Evolutionary conservation across 75 land plant species (phyloP), one percentile per base, ranked within the genome.

Genomic region (Pseudotsuga menziesii): DNA sequence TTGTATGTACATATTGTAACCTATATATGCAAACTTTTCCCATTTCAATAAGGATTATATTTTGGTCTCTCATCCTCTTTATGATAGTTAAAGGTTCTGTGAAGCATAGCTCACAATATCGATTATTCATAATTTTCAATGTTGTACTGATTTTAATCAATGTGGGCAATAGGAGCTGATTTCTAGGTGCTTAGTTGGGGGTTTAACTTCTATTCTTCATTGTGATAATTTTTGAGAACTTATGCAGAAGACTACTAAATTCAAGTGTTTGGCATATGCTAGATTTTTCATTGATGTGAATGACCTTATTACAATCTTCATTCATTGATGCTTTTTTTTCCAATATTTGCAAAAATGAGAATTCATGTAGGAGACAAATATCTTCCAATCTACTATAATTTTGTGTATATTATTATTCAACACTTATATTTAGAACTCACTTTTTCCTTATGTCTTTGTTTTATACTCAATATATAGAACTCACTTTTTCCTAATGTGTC

Each of bases 151-250:
- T 56, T 17, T 48, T 48, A 73, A 23, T 8, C 57, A 56, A 73
- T 12, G 22, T 56, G 26, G 17, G 11, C 11, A 4, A 16, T 56
- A 95, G 98, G 97, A 89, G 67, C 67, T 95, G 32, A 82, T 95
- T 29, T 88, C 92, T 73, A 97, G 98, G n/a, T 88, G 93, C 77
- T 95, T 97, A 4, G 98, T 97, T 77, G 98, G 98, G 26, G 98
- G 97, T 14, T 76, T 93, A 77, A 57, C 94, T 22, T 61, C 92
- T n/a, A 91, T 91, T 64, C 61, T 95, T 29, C 88, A 92, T 70
- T 94, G 98, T 78, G 92, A 94, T 80, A 80, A 70, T 12, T 94
- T 94, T 75, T 82, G 80, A n/a, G 66, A 78, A 23, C 83, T 84
- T 29, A 54, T 94, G 26, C 93, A 93, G 19, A 48, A 32, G 35